Evolutionary conservation across 257 asterid species (phyloP).

Genomic region (Solanum habrochaites): DNA sequence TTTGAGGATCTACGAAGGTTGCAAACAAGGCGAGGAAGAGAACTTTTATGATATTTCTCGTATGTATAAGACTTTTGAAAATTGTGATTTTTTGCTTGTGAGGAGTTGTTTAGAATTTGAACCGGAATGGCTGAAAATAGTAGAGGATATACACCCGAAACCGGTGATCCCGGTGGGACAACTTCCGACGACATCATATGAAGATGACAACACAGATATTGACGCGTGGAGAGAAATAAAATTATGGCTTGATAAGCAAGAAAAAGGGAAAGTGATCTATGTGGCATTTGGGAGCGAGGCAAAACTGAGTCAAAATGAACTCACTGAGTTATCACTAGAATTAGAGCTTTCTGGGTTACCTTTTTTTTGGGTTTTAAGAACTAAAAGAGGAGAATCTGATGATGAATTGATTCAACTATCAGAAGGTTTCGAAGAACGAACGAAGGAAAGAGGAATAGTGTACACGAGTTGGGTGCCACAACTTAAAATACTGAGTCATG

Average conservation of each 20-base stretch:
- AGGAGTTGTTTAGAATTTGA: constrained; percentile 2
- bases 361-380: neutral
- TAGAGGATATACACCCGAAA: neutral
- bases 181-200: neutral
- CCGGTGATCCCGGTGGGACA: neutral
- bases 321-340: neutral
- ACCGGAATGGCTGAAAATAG: neutral
- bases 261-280: neutral
- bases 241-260: neutral
- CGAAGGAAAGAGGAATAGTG: neutral
- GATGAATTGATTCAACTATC: neutral
- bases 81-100: neutral
- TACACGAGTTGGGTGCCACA: constrained; percentile 22
- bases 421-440: neutral
- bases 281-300: constrained; percentile 14
- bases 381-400: neutral
- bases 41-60: constrained; percentile 2
- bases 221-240: neutral
- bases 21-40: neutral
- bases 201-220: neutral
- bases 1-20: neutral
- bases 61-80: neutral
- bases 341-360: neutral
- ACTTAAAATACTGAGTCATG: constrained; percentile 13
- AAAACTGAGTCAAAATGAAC: constrained; percentile 8